Percentiles rank a stretch among this genome's conserved stretches.
Conservation (phyloP, 225 moss, liverwort and hornwort species). For the Pseudoscleropodium purum region DNA sequence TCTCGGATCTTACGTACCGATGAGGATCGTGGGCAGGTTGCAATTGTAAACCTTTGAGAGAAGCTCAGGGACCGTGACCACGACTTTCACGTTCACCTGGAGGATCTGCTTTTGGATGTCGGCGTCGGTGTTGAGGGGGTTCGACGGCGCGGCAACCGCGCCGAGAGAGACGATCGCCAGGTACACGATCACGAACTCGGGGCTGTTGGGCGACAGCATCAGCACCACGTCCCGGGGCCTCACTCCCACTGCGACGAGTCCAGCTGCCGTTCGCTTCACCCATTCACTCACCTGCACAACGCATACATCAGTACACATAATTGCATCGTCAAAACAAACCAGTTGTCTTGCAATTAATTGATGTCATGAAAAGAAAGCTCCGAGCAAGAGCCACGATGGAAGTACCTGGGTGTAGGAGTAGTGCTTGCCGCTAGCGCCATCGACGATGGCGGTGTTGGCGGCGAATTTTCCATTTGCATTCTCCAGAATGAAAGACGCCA, state of each 20-base stretch:
- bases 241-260: constrained; percentile 7
- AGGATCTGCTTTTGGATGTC: constrained; percentile 16
- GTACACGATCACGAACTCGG: constrained; percentile 33
- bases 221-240: constrained; percentile 32
- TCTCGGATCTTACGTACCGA: constrained; percentile 1
- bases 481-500: constrained; percentile 24
- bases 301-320: too few species aligned
- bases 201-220: constrained; percentile 24
- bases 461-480: constrained; percentile 12
- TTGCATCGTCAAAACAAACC: neutral
- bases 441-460: constrained; percentile 17
- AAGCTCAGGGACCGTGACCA: constrained; percentile 32
- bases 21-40: constrained; percentile 24
- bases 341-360: neutral
- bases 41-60: constrained; percentile 5
- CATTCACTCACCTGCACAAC: constrained; percentile 12
- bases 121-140: constrained; percentile 16
- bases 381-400: neutral
- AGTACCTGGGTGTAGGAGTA: constrained; percentile 30
- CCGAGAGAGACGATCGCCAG: constrained; percentile 30
- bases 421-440: constrained; percentile 4
- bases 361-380: neutral
- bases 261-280: constrained; percentile 29
- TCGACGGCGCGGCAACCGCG: constrained; percentile 16
- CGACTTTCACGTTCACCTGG: constrained; percentile 7